Base-by-base conservation (phyloP, 2,329 filamentous ascomycete genomes). In the Aaosphaeria arxii region DNA sequence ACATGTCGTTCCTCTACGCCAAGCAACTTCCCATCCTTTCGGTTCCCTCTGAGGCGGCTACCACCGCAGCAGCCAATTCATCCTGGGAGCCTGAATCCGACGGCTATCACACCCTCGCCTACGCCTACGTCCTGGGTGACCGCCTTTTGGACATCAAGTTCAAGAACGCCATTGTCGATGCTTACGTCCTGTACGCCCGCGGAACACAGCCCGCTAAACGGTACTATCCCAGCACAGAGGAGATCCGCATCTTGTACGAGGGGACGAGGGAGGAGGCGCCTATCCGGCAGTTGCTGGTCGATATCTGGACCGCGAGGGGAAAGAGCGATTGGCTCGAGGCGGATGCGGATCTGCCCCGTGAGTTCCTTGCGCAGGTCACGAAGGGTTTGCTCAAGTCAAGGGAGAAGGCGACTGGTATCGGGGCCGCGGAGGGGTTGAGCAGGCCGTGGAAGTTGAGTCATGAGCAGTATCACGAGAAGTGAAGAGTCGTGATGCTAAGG, bases 91-190 rank as follows among this genome's bases (percentile, higher is more conserved):
- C 33, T 9, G 33, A 36, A 36, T 9, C 9, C 33, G 44, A 46
- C 3, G 50, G 49, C 32, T 53, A 51, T 43, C 44, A 51, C 42
- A 50, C 45, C 6, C 45, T 58, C 7, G 53, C 53, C 9, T 45
- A 55, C 24, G 47, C 55, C 7, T 62, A 59, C 45, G 49, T 59
- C 5, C 46, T 59, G 6, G 56, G 55, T 38, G 53, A 58, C 17
- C 44, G 49, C 5, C 47, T 59, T 17, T 36, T 54, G 24, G 55
- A 59, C 43, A 36, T 36, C 2, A 38, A 38, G 1, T 59, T 57
- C 49, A 57, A 57, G 45, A 59, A 59, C 24, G 50, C 51, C 35
- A 50, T 59, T 11, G 40, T 43, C 3, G 49, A 54, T 32, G 48
- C 50, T 3, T 57, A 55, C 32, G 48, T 59, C 1, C 44, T 55